phyloP scores from a whole-genome alignment of 352 stramenopile genomes.

The Pythium sp. region DNA sequence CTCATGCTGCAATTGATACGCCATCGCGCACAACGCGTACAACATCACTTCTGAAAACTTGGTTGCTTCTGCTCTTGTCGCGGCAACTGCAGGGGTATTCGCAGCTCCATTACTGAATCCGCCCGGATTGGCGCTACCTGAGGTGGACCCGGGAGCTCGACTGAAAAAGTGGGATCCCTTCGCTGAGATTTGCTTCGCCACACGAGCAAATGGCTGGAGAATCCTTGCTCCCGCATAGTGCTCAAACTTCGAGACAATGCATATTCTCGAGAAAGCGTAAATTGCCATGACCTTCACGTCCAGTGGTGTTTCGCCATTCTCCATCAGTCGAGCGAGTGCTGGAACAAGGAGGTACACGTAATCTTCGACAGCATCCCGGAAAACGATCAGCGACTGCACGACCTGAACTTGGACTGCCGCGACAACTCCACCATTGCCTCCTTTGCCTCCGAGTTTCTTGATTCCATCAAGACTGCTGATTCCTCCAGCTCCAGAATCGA shows the following conservation, averaged over 20 bases:
- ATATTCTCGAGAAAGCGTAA: constrained; percentile 65
- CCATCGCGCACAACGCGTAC: constrained; percentile 66
- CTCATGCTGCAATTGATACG: constrained; percentile 75
- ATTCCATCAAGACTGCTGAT: constrained; percentile 18
- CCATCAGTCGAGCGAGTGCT: constrained; percentile 90
- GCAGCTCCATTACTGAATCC: constrained; percentile 12
- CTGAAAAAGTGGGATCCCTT: constrained; percentile 69
- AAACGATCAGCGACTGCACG: constrained; percentile 88
- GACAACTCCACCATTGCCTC: constrained; percentile 21
- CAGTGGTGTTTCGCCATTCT: constrained; percentile 85
- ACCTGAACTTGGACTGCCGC: constrained; percentile 74
- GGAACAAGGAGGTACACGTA: constrained; percentile 95
- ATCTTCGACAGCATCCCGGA: constrained; percentile 90
- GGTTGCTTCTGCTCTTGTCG: constrained; percentile 62
- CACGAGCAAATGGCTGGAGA: constrained; percentile 63
- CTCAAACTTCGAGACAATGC: constrained; percentile 70
- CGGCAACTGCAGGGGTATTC: constrained; percentile 38
- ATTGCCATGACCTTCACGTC: constrained; percentile 76
- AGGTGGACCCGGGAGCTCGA: constrained; percentile 32
- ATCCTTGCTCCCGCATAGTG: constrained; percentile 75
- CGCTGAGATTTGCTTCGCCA: constrained; percentile 70
- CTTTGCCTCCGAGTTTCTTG: constrained; percentile 21
- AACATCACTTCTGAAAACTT: constrained; percentile 74
- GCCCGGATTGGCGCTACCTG: constrained; percentile 8
- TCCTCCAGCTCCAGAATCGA: constrained; percentile 8